Evolutionary conservation across 2,329 filamentous ascomycete genomes (phyloP).

Genomic region (Cytospora paraplurivora): DNA sequence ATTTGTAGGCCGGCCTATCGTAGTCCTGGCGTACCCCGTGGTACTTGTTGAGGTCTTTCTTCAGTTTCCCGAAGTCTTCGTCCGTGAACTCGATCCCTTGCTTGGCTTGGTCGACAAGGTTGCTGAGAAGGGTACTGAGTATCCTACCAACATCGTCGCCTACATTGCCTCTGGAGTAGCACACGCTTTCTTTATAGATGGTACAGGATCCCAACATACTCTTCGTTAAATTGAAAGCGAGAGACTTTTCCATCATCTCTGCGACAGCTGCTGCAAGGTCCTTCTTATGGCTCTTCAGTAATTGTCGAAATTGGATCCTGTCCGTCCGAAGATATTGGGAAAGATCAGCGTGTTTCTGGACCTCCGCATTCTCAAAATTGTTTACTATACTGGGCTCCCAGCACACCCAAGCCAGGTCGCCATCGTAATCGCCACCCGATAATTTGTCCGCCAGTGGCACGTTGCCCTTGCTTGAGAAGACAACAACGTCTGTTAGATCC

Average conservation of each 20-base stretch:
- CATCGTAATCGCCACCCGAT: conserved; percentile 81
- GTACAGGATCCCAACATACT: conserved; percentile 66
- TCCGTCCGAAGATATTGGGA: conserved; percentile 54
- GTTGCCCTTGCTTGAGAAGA: conserved; percentile 69
- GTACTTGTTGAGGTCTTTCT: conserved; percentile 39
- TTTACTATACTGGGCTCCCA: conserved; percentile 69
- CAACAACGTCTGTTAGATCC: conserved; percentile 73
- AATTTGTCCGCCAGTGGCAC: conserved; percentile 68
- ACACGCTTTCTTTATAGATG: conserved; percentile 61
- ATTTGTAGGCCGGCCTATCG: conserved; percentile 45
- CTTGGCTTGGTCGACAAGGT: conserved; percentile 61
- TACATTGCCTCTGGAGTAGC: conserved; percentile 60
- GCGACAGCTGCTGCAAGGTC: conserved; percentile 37
- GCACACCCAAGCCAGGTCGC: conserved; percentile 76
- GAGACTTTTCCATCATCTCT: conserved; percentile 54
- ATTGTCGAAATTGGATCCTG: conserved; percentile 47
- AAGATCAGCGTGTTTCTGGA: conserved; percentile 49
- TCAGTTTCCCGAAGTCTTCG: conserved; percentile 45
- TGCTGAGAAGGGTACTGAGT: conserved; percentile 54
- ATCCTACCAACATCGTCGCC: conserved; percentile 45
- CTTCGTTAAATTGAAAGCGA: conserved; percentile 60
- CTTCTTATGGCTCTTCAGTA: conserved; percentile 36
- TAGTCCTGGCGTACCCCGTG: conserved; percentile 32
- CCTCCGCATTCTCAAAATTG: conserved; percentile 65
- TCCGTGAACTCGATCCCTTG: conserved; percentile 54